Base-by-base conservation (phyloP, 305 asterid genomes). In the Caryopteris hybrid region DNA sequence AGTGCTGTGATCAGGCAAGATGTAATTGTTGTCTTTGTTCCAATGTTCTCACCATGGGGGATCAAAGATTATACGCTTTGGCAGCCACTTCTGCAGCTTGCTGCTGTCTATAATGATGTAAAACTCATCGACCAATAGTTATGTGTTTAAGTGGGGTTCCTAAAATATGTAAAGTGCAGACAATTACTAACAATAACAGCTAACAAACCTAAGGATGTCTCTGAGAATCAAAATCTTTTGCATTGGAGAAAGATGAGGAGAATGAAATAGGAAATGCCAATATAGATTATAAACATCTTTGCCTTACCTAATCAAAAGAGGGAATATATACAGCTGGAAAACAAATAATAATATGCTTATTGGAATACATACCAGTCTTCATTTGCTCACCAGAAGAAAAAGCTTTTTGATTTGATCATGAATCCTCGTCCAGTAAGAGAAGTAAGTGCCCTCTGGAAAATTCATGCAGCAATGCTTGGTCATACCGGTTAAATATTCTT, bases 21-120 rank as follows among this genome's bases (percentile, higher is more conserved):
- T 21, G 9, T 76, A 84, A 0, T 53, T 60, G 17, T 71, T 83
- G 48, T 79, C 90, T 8, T 55, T 68, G 76, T 74, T 78, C 84
- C 88, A 36, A 72, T 62, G 77, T 84, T 80, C 74, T 88, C 87
- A 31, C 90, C 95, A 33, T 88, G 95, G 12, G 90, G 89, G 50
- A 86, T 72, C 60, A 88, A n/a, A n/a, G 36, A 88, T 78, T 77
- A 88, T 86, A 6, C 92, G 83, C 76, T 83, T 88, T 0, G 92
- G 95, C 13, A 84, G 75, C 69, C 61, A 66, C 59, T 63, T 48
- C 70, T 31, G 74, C n/a, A n/a, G n/a, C n/a, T n/a, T n/a, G n/a
- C n/a, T n/a, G n/a, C n/a, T n/a, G n/a, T n/a, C n/a, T n/a, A n/a
- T n/a, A n/a, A n/a, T n/a, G n/a, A n/a, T n/a, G n/a, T n/a, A n/a